These are phyloP conservation scores for Clavispora asparagi DNA, from an alignment of 805 yeast species.

Conservation along the genomic window DNA sequence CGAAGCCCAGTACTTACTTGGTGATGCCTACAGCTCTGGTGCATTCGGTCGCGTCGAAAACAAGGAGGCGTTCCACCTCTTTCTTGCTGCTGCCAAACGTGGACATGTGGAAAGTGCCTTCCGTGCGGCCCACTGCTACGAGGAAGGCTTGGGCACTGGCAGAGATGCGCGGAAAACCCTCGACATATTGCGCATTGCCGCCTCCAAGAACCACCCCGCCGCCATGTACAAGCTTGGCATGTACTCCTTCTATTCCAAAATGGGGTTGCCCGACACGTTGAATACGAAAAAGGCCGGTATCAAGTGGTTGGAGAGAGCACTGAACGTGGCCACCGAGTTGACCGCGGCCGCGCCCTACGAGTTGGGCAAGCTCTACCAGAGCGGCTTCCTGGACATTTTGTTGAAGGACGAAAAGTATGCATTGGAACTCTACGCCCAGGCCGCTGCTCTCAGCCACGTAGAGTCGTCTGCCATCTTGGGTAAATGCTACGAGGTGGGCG, in stretches of 20 bases:
- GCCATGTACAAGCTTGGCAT: constrained; percentile 93
- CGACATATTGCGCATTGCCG: constrained; percentile 80
- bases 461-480: constrained; percentile 81
- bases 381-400: constrained; percentile 82
- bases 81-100: constrained; percentile 88
- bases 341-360: constrained; percentile 95
- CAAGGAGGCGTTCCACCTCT: constrained; percentile 68
- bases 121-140: constrained; percentile 85
- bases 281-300: constrained; percentile 80
- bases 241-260: constrained; percentile 74
- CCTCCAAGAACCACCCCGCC: constrained; percentile 90
- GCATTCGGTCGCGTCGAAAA: constrained; percentile 77
- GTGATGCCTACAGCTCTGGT: constrained; percentile 84
- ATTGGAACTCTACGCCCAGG: constrained; percentile 76
- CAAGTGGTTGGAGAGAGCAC: constrained; percentile 88
- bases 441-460: constrained; percentile 82
- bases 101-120: constrained; percentile 90
- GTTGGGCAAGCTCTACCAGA: constrained; percentile 74
- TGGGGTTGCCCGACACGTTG: constrained; percentile 71
- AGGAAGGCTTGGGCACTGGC: constrained; percentile 90
- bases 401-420: constrained; percentile 83
- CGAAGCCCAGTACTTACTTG: constrained; percentile 89
- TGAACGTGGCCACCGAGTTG: constrained; percentile 74
- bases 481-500: constrained; percentile 78
- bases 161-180: constrained; percentile 83